These are phyloP conservation scores for Microascus cirrosus DNA, from an alignment of 2,329 filamentous ascomycete genomes.

Conservation along the genomic window DNA sequence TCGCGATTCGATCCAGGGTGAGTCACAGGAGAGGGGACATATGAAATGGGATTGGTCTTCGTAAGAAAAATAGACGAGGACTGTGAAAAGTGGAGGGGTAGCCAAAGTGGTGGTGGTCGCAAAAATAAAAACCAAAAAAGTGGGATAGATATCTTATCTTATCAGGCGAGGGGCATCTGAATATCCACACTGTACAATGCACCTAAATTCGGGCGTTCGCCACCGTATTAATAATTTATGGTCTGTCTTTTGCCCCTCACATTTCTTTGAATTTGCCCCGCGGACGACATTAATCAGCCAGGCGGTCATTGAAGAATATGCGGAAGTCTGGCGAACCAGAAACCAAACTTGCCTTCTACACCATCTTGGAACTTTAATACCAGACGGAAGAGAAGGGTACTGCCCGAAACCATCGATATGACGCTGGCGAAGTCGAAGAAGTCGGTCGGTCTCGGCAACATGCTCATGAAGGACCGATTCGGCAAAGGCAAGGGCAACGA, in stretches of 20 bases:
- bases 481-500: constrained; percentile 81
- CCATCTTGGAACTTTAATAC: not conserved
- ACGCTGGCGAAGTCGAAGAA: constrained; percentile 82
- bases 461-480: constrained; percentile 97
- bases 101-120: not conserved
- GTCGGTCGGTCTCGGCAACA: constrained; percentile 86
- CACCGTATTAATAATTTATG: not conserved
- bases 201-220: not conserved
- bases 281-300: constrained; percentile 3
- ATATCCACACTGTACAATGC: not conserved
- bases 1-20: not conserved
- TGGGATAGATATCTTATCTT: constrained; percentile 8
- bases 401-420: constrained; percentile 29
- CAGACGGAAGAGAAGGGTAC: not conserved
- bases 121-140: constrained; percentile 8
- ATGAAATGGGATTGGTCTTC: not conserved
- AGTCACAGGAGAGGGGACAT: not conserved
- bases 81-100: not conserved
- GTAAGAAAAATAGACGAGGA: not conserved
- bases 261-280: constrained; percentile 1
- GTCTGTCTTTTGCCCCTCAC: not conserved
- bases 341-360: not conserved
- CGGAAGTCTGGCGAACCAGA: not conserved
- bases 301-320: not conserved
- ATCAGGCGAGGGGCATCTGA: constrained; percentile 6